These are phyloP conservation scores for Thalassia testudinum DNA, from an alignment of 116 monocot species.

Conservation along the genomic window DNA sequence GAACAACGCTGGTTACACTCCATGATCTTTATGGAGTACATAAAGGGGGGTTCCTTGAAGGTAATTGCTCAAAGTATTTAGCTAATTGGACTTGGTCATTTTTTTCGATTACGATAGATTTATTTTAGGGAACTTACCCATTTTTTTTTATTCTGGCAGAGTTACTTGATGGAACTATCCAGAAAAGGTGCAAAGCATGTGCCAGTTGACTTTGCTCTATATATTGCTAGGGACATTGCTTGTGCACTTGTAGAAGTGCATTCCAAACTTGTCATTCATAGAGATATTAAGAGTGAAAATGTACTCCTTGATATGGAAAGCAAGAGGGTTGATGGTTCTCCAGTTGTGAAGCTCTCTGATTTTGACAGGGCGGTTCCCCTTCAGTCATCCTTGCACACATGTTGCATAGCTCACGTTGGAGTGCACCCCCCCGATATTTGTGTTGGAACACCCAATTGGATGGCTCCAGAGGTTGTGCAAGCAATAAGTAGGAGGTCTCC, in stretches of 20 bases:
- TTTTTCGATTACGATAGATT: no score
- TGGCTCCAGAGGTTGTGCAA: conserved; percentile 87
- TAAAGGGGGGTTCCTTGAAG: conserved; percentile 85
- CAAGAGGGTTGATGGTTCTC: conserved; percentile 38
- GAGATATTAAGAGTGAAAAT: conserved; percentile 97
- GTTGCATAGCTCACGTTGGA: conserved; percentile 84
- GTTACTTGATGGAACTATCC: conserved; percentile 48
- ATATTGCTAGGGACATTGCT: conserved; percentile 72
- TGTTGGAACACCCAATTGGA: conserved; percentile 96
- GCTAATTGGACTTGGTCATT: no score
- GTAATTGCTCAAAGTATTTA: no score
- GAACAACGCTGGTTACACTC: conserved; percentile 56
- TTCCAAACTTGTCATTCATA: conserved; percentile 79
- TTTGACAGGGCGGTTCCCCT: conserved; percentile 93
- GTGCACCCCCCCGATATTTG: conserved; percentile 78
- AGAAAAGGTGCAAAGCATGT: conserved; percentile 54
- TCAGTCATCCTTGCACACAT: conserved; percentile 51
- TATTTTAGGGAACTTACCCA: not conserved
- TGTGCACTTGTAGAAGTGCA: conserved; percentile 82
- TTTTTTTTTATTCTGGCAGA: conserved; percentile 12
- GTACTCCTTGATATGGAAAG: conserved; percentile 70
- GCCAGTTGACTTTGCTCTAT: conserved; percentile 42
- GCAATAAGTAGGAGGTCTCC: conserved; percentile 56
- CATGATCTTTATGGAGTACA: conserved; percentile 80
- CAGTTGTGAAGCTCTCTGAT: conserved; percentile 86